Evolutionary conservation across 176 grass and related monocot species (phyloP), one percentile per base, ranked within the genome.

Genomic region (Phyllostachys edulis): DNA sequence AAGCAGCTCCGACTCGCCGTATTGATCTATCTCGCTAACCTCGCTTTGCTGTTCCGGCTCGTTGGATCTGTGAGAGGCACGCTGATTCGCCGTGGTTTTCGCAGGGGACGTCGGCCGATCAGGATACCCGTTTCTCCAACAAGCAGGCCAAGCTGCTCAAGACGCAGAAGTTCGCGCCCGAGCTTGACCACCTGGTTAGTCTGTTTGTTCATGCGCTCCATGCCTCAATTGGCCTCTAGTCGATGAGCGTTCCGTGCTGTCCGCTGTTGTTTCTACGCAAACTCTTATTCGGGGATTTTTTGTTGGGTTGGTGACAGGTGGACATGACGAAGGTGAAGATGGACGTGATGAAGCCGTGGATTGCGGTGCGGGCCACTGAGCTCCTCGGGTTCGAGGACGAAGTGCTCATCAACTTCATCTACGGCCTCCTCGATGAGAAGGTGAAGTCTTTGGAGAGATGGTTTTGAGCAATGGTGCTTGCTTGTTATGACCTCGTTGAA

Each of bases 341-440:
- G 86, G 97, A 99, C 40, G 93, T 99, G 51, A 99, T 99, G 54
- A 96, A 86, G 62, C 93, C 97, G n/a, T 99, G 97, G 97, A 99
- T 99, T 13, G 97, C 97, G 46, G 94, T 85, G 42, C 85, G 97
- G 41, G 93, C 75, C 17, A 96, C 97, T 10, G 97, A 99, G 77
- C 88, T 96, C 7, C 93, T 99, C n/a, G 97, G 97, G 4, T 99
- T 99, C 55, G 97, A 99, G 73, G 97, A 99, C 49, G 97, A 96
- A 78, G 97, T 99, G 20, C 91, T 99, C 37, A 99, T 99, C 63
- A 99, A 96, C 79, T 99, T 99, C 80, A 91, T 99, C 27, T 99
- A 94, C 65, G 91, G 88, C 34, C 91, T 99, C 55, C 93, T 99
- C 0, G 97, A 99, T 65, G 85, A 65, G 66, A 99, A 99, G 87